Conservation (phyloP, 306 rosid genomes). For the Cicer arietinum region DNA sequence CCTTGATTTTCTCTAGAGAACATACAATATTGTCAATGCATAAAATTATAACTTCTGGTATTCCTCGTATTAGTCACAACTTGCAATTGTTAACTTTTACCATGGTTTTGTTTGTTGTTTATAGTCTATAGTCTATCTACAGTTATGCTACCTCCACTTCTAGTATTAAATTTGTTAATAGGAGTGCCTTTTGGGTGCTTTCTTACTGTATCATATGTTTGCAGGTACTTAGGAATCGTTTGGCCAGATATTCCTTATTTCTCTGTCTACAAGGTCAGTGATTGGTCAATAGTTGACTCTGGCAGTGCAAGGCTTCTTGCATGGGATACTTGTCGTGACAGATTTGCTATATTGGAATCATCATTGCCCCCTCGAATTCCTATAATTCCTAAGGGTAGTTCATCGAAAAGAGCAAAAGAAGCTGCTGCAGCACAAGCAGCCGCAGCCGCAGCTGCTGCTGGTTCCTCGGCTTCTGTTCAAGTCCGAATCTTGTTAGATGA, state of each 20-base stretch:
- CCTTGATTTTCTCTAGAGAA: conserved; percentile 24
- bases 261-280: conserved; percentile 91
- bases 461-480: conserved; percentile 95
- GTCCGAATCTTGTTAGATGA: conserved; percentile 97
- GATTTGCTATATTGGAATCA: conserved; percentile 95
- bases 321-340: conserved; percentile 97
- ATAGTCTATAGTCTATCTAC: conserved; percentile 1
- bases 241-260: conserved; percentile 99
- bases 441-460: conserved; percentile 97
- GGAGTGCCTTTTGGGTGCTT: conserved; percentile 28
- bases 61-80: conserved; percentile 6
- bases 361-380: conserved; percentile 86
- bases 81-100: conserved; percentile 28
- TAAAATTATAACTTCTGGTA: conserved; percentile 18
- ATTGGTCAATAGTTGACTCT: conserved; percentile 99
- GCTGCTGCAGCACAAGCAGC: conserved; percentile 99
- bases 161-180: conserved; percentile 27
- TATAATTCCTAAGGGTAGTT: conserved; percentile 77
- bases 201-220: conserved; percentile 49
- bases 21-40: background rate
- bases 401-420: conserved; percentile 91
- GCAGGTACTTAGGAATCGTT: conserved; percentile 91
- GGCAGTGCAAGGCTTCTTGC: conserved; percentile 98
- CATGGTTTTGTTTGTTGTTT: conserved; percentile 11
- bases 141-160: conserved; percentile 18